Evolutionary conservation across 2,329 filamentous ascomycete genomes (phyloP), one percentile per base, ranked within the genome.

Genomic region (Colletotrichum zoysiae): DNA sequence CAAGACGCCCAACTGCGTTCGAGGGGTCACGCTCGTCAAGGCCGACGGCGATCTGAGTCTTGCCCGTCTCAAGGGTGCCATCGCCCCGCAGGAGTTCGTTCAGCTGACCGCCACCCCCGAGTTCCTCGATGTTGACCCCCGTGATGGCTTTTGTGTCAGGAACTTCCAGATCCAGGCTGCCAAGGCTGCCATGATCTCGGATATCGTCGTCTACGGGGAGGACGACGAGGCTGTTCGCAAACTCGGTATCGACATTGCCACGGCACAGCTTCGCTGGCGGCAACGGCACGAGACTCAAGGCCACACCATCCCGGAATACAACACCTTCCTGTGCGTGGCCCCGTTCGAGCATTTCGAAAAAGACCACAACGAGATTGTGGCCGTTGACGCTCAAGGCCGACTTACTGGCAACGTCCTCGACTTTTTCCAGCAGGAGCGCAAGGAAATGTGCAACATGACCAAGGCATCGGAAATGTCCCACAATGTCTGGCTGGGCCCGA

Each of bases 121-220:
- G 30, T 97, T 99, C 78, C 84, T 95, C 73, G 93, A 97, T 55
- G 88, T 92, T 51, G 96, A 99, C 78, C 96, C 96, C 1, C 88
- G 85, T 67, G 93, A 97, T 75, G 96, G 96, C 11, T 98, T 98
- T 79, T 97, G 94, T 5, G 95, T 98, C 55, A 90, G 96, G 57
- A 98, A 98, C 80, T 99, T 99, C 79, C 95, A 98, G 77, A 98
- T 98, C 50, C 96, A 99, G 81, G 89, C 93, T 0, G 93, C 93
- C 70, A 99, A 99, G 81, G 85, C 93, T 75, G 95, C 95, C 66
- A 90, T 93, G 75, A 89, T 96, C 11, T 98, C 95, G 0, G 96
- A 99, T 79, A 94, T 99, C 74, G 88, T 99, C 51, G 89, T 99
- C 1, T 99, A 99, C 79, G 94, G 94, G 16, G 92, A 95, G 66